Percentiles rank a stretch among this genome's conserved stretches.
Conservation (phyloP, 352 stramenopile genomes). For the Chrysophaeum taylorii region DNA sequence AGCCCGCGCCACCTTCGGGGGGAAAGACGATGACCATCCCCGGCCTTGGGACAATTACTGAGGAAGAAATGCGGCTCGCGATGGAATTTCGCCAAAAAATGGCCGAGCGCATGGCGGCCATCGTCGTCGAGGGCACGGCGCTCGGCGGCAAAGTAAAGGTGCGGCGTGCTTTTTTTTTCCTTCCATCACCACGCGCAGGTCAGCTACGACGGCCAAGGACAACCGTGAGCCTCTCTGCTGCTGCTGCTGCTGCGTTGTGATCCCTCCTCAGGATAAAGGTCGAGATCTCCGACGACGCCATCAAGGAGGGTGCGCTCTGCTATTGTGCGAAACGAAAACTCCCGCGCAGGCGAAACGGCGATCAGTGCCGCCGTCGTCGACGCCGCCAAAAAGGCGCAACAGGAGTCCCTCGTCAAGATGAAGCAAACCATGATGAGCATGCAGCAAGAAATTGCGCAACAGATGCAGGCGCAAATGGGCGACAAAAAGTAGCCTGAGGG, state of each 20-base stretch:
- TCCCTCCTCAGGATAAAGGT: too few relatives aligned
- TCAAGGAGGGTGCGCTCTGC: too few relatives aligned
- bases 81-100: slow-evolving; percentile 12
- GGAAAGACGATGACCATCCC: slow-evolving; percentile 1
- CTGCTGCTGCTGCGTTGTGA: too few relatives aligned
- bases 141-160: slow-evolving; percentile 14
- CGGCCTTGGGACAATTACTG: background rate
- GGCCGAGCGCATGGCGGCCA: background rate
- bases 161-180: too few relatives aligned
- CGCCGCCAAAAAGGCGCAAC: slow-evolving; percentile 11
- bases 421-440: slow-evolving; percentile 5
- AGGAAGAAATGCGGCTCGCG: slow-evolving; percentile 15
- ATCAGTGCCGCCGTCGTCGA: slow-evolving; percentile 3
- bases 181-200: too few relatives aligned
- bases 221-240: too few relatives aligned
- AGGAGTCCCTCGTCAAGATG: background rate
- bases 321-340: too few relatives aligned
- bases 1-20: too few relatives aligned
- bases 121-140: slow-evolving; percentile 1
- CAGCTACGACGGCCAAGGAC: slow-evolving; percentile 12
- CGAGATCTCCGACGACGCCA: background rate
- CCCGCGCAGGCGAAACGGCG: background rate
- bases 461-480: too few relatives aligned
- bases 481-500: too few relatives aligned
- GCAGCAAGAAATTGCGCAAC: background rate